Base-by-base conservation (phyloP, 768 basidiomycete genomes). In the Phaeotremella fagi region DNA sequence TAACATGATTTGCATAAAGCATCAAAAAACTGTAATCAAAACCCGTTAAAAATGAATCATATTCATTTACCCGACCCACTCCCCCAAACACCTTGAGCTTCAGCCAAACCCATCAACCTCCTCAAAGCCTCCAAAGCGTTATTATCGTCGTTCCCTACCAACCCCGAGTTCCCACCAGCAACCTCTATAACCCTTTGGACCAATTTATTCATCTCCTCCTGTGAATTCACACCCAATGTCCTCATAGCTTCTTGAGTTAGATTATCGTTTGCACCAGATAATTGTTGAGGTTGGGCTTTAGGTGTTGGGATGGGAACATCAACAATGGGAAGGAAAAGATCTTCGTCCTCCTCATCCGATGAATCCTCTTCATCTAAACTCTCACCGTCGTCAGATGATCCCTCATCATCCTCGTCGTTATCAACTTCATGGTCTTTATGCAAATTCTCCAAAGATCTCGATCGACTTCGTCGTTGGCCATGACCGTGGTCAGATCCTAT, bases 281-380 rank as follows among this genome's bases (percentile, higher is more conserved):
- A 6, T 18, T 7, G 7, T 41, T 41, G 9, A 6, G 11, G 38
- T 35, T 58, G 45, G 44, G 52, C 46, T 3, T 48, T 49, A 22
- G 38, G 38, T 22, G 38, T 41, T 7, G 57, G 57, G 3, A 63
- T 48, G 1, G 61, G 57, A 26, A 63, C 61, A 56, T 63, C 61
- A 22, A 54, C 57, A 43, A 63, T 63, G 9, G 61, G 61, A 25
- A 59, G 43, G 37, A 63, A 63, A 2, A 63, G 47, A 50, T 63
- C 57, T 36, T 63, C 61, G 25, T 63, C 60, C 16, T 55, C 61
- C 22, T 48, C 57, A 29, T 63, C 60, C 18, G 44, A 52, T 7
- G 9, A 15, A 35, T 33, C 23, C 23, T 45, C 26, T 29, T 38
- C 56, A 44, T 3, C 24, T 3, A 29, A 49, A 23, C 46, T 35